Evolutionary conservation across 805 yeast species (phyloP), one percentile per base, ranked within the genome.

Genomic region (Zygotorulaspora sp.): DNA sequence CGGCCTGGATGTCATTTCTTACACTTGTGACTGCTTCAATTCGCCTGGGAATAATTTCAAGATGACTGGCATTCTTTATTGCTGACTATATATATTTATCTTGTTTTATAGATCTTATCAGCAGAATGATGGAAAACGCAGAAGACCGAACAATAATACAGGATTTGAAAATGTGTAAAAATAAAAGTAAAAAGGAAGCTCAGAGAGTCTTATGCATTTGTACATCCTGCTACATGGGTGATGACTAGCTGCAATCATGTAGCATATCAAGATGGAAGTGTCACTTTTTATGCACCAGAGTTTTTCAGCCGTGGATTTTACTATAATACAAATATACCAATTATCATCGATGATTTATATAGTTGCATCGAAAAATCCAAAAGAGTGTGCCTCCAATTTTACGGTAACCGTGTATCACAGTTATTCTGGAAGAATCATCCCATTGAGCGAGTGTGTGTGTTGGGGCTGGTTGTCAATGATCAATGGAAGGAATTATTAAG

Each of bases 361-460:
- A 6, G 24, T 9, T 14, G 38, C 16, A 22, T 46, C 20, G 30
- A 33, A 17, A 19, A n/a, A 6, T 48, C 50, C 5, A 40, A 29
- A 22, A 10, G 12, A 6, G 29, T 48, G 2, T 36, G 39, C 15
- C 6, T 15, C 10, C 19, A 33, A 10, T 35, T 44, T 33, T 50
- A 50, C 28, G 23, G 38, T 17, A 22, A 29, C 13, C 24, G 19
- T 11, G 26, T 29, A 12, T 34, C 33, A 6, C 57, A 61, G 4
- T 40, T 62, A 3, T 46, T 74, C 52, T 50, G 61, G 25, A 50
- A 53, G 1, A 74, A 74, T 42, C 70, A 72, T 50, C 79, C 79
- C 0, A 34, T 73, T 2, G 45, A 52, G 13, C 47, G 47, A 14
- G 47, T 74, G 0, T 44, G 47, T 10, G 40, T 74, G 0, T 32